Base-by-base conservation (phyloP, 73 alveolate species). In the Halteria grandinella region DNA sequence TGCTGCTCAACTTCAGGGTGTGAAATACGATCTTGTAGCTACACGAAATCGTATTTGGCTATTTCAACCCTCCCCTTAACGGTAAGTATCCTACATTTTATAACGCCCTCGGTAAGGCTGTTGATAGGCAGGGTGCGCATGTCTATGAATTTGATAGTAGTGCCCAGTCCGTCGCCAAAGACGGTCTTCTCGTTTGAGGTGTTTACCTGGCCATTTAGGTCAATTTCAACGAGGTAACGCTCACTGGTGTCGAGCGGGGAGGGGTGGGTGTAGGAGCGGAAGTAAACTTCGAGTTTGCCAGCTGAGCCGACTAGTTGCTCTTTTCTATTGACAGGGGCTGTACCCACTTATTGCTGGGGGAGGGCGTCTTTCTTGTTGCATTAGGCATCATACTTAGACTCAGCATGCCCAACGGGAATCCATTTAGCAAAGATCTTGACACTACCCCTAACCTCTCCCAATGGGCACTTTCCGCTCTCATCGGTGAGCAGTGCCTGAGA, bases 391-490 rank as follows among this genome's bases (percentile, higher is more conserved):
- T 5, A 66, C 36, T 28, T 66, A 28, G 80, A 66, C 15, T 41
- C 45, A 15, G 39, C 63, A 18, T 48, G 28, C 6, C 80, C 80
- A 10, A 53, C 80, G 2, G 80, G 80, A 3, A 66, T 66, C 80
- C 80, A 66, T 41, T 44, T 66, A 10, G 36, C 63, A 25, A n/a
- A 44, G 7, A 66, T 66, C 66, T 66, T 66, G 5, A 66, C 69
- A 47, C 43, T 44, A 36, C 80, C 80, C 18, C 20, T 45, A 10
- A 60, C 77, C 24, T 60, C 43, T 44, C 23, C 11, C 3, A 51
- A 17, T 12, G 55, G n/a, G n/a, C n/a, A n/a, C n/a, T 36, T 25
- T 3, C 80, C 80, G 7, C n/a, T 27, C 1, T 63, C 53, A 25
- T 66, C 80, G 7, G 69, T 21, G 4, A 66, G 37, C 0, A 54